Evolutionary conservation across 2,329 filamentous ascomycete species (phyloP).

Genomic region (Botryotinia narcissicola): DNA sequence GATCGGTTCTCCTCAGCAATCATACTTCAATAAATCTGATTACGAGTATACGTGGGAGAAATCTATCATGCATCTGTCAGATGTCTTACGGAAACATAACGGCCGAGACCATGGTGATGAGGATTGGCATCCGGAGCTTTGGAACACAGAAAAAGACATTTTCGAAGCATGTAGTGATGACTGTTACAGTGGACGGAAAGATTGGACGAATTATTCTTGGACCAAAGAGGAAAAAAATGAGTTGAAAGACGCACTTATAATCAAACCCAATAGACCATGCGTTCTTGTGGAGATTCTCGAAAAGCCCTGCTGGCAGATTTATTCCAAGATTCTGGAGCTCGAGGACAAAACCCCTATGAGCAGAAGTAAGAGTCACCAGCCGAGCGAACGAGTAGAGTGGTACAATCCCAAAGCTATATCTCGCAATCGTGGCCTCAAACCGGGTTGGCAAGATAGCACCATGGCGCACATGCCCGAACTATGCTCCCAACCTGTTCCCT

Average conservation of each 20-base stretch:
- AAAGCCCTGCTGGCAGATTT: constrained; percentile 34
- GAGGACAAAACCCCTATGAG: not conserved
- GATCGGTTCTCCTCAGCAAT: not conserved
- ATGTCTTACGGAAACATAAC: constrained; percentile 28
- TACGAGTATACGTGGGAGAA: constrained; percentile 25
- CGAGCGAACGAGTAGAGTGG: constrained; percentile 30
- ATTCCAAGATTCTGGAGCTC: constrained; percentile 24
- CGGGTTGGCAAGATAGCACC: constrained; percentile 32
- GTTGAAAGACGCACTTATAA: constrained; percentile 24
- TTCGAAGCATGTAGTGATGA: not conserved
- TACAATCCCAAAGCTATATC: constrained; percentile 34
- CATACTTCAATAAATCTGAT: constrained; percentile 18
- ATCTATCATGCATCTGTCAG: constrained; percentile 26
- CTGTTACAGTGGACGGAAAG: not conserved
- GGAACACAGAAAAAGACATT: constrained; percentile 3
- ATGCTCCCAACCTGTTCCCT: constrained; percentile 50
- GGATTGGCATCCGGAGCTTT: constrained; percentile 4
- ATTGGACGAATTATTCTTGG: not conserved
- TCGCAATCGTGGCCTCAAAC: constrained; percentile 21
- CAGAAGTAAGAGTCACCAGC: not conserved
- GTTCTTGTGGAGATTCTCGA: constrained; percentile 26
- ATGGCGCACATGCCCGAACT: constrained; percentile 33
- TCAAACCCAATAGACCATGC: constrained; percentile 26
- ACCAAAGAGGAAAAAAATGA: not conserved
- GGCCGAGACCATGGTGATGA: constrained; percentile 15